Evolutionary conservation across 495 filamentous ascomycete species (phyloP).

Genomic region (Hyaloscypha bicolor): DNA sequence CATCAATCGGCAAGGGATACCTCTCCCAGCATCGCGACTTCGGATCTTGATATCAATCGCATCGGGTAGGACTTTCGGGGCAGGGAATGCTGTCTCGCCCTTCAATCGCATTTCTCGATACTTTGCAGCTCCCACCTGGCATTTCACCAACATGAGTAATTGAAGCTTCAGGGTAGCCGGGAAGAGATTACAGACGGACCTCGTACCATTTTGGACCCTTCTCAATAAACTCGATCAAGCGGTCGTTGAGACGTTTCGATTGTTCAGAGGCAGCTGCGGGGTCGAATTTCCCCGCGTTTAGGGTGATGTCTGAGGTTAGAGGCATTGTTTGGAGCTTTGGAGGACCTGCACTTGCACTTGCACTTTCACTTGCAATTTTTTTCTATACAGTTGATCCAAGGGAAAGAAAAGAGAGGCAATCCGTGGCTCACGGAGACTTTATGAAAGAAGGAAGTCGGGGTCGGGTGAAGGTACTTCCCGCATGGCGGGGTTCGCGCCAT

Average conservation of each 20-base stretch:
- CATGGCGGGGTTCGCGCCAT: too few relatives aligned
- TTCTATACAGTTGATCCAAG: background rate
- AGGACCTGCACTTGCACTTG: background rate
- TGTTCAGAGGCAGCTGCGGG: slow-evolving; percentile 22
- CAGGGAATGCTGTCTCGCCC: slow-evolving; percentile 22
- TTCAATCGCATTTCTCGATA: slow-evolving; percentile 28
- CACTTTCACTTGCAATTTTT: background rate
- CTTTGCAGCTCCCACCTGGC: slow-evolving; percentile 30
- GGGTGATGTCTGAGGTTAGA: slow-evolving; percentile 28
- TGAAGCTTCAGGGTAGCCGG: background rate
- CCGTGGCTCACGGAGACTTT: background rate
- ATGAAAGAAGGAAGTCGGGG: background rate
- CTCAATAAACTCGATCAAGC: slow-evolving; percentile 10
- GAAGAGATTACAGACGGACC: slow-evolving; percentile 14
- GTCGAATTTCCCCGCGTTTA: slow-evolving; percentile 26
- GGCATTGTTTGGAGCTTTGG: slow-evolving; percentile 18
- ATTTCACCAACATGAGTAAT: background rate
- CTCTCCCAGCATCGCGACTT: slow-evolving; percentile 48
- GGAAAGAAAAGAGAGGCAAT: background rate
- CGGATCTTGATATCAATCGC: slow-evolving; percentile 46
- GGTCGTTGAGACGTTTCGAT: slow-evolving; percentile 23
- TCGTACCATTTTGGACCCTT: slow-evolving; percentile 29
- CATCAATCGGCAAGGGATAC: slow-evolving; percentile 52
- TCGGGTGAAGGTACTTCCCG: background rate
- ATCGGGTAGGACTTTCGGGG: slow-evolving; percentile 12